Evolutionary conservation across 352 stramenopile species (phyloP), one percentile per base, ranked within the genome.

Genomic region (Phytophthora kernoviae): DNA sequence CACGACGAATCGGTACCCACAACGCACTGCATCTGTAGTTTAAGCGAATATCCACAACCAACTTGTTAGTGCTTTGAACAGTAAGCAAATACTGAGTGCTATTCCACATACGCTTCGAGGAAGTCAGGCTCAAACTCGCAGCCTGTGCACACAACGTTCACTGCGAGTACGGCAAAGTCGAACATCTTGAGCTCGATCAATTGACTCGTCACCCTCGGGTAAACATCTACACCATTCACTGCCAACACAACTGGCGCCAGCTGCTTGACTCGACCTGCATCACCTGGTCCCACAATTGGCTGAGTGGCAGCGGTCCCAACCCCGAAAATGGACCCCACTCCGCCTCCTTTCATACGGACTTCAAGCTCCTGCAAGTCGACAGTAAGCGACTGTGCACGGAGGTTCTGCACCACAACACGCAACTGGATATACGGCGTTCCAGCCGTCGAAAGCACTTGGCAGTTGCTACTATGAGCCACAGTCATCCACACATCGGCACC

Each of bases 101-200:
- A 26, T 14, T 6, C 5, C 5, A 70, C 57, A 2, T 70, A 86
- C 51, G 74, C 66, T 58, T 93, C 84, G 0, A 93, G 57, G 57
- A 91, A 93, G 22, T 90, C 81, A 1, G 80, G 72, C 60, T 93
- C 81, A 15, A 93, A 93, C 32, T 91, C 81, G 47, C 81, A 91
- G 11, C 76, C 75, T 32, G 67, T 70, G 52, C 81, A 91, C 43
- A 78, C 73, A 14, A 93, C 75, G 32, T 80, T 88, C 20, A 91
- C 56, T 1, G 54, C 66, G 12, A 93, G 55, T 15, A 91, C 82
- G 0, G 68, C 79, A 50, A 88, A 90, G 18, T 90, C 79, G 55
- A 91, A 84, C 67, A 88, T 80, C 36, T 79, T 51, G 18, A 91
- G 70, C 32, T 79, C 70, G 41, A 89, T 51, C 22, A 47, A 20